Base-by-base conservation (phyloP, 257 asterid species). In the Solanum sejunctum region DNA sequence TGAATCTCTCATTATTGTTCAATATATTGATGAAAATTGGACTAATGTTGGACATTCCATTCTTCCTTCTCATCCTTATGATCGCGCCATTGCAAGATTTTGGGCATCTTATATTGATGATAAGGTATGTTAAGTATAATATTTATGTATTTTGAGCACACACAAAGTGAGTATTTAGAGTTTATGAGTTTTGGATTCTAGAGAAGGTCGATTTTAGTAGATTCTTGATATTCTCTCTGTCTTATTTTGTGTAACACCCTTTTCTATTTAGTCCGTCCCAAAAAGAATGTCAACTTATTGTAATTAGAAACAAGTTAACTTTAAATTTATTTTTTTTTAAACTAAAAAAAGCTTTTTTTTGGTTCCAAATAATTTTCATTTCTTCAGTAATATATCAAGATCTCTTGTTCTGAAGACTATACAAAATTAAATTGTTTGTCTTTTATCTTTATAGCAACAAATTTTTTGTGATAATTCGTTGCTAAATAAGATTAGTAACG, bases 1-100 rank as follows among this genome's bases (percentile, higher is more conserved):
- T 54, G 89, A 89, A 70, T 88, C 92, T 2, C 83, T 84, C 20
- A 41, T 87, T 15, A 89, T 89, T 57, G 88, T 88, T 49, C 83
- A 89, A 15, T 89, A 89, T 56, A 86, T 89, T 72, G 92, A 89
- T 52, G 88, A 88, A 18, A 83, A 23, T 57, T 87, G 92, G 92
- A 49, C 85, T 83, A 18, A 41, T 41, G 82, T 64, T 36, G 87
- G 83, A 9, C 87, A 75, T 3, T 13, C 72, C n/a, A 84, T 81
- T 28, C 83, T 87, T 10, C 90, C 91, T 13, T 67, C 88, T 5
- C 79, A 87, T 83, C 88, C 91, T 10, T 71, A 87, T 47, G 86
- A 89, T 41, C 88, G 89, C 17, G 90, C 91, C 58, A 20, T 64
- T 51, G 86, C 81, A 2, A 87, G 85, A 6, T 89, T 89, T 82